Percentiles rank a stretch among this genome's conserved stretches.
These are phyloP conservation scores for Coleophoma crateriformis DNA, from an alignment of 2,329 filamentous ascomycete species.

Conservation along the genomic window DNA sequence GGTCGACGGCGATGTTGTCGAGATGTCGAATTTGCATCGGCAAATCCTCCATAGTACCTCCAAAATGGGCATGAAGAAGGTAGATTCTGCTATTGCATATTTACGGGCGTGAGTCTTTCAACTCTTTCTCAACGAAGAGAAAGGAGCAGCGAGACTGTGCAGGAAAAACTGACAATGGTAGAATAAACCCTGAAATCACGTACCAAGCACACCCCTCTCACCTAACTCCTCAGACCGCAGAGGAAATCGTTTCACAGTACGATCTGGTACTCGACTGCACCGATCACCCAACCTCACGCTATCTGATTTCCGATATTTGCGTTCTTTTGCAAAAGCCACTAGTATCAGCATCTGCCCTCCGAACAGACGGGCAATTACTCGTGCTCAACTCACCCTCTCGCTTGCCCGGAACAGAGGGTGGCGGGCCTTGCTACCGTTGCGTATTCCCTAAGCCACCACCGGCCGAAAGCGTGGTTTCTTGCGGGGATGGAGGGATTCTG, in stretches of 20 bases:
- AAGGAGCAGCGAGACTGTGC: background rate
- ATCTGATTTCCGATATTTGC: slow-evolving; percentile 87
- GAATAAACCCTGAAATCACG: slow-evolving; percentile 65
- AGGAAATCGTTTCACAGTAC: slow-evolving; percentile 61
- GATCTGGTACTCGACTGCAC: slow-evolving; percentile 92
- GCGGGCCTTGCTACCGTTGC: slow-evolving; percentile 89
- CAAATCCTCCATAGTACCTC: slow-evolving; percentile 76
- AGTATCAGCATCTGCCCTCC: slow-evolving; percentile 83
- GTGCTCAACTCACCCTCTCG: slow-evolving; percentile 77
- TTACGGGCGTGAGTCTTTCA: slow-evolving; percentile 42
- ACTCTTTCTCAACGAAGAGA: background rate
- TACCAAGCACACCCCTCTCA: slow-evolving; percentile 60
- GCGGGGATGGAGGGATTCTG: slow-evolving; percentile 87
- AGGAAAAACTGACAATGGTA: slow-evolving; percentile 24
- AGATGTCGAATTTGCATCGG: slow-evolving; percentile 85
- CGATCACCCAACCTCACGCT: slow-evolving; percentile 85
- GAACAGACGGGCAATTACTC: slow-evolving; percentile 85
- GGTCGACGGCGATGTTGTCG: slow-evolving; percentile 83
- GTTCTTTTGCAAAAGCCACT: slow-evolving; percentile 74
- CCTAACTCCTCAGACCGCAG: slow-evolving; percentile 64
- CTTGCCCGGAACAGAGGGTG: slow-evolving; percentile 46
- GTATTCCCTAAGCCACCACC: slow-evolving; percentile 87
- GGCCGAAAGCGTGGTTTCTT: slow-evolving; percentile 74
- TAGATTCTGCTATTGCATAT: slow-evolving; percentile 65
- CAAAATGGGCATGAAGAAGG: slow-evolving; percentile 71